Evolutionary conservation across 2,329 filamentous ascomycete species (phyloP).

Genomic region (Aspergillus piperis): DNA sequence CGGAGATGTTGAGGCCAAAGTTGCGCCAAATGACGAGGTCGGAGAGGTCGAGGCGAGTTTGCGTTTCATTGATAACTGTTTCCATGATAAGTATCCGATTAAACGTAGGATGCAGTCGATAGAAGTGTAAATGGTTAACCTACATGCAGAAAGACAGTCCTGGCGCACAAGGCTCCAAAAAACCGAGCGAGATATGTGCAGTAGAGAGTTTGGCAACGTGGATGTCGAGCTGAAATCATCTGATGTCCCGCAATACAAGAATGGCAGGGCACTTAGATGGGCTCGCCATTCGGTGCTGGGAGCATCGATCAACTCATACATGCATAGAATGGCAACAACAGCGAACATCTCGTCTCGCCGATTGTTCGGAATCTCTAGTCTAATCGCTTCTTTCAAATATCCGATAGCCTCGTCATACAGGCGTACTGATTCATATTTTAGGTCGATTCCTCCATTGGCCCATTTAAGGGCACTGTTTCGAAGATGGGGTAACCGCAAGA

Average conservation of each 20-base stretch:
- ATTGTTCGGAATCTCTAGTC: constrained; percentile 7
- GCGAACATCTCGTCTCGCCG: constrained; percentile 21
- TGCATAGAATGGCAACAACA: constrained; percentile 21
- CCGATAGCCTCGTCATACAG: constrained; percentile 22
- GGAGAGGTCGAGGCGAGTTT: constrained; percentile 18
- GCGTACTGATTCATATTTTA: constrained; percentile 20
- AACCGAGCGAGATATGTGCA: constrained; percentile 11
- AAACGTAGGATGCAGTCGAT: too few species aligned
- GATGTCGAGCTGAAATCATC: background rate
- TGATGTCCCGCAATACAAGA: background rate
- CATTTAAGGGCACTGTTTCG: background rate
- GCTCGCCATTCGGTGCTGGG: constrained; percentile 20
- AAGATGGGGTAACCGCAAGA: constrained; percentile 5
- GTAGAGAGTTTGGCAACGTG: background rate
- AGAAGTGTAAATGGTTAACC: background rate
- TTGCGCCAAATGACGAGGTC: constrained; percentile 20
- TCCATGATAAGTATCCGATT: background rate
- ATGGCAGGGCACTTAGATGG: constrained; percentile 18
- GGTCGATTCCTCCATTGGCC: constrained; percentile 11
- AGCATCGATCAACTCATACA: constrained; percentile 21
- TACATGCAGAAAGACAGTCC: constrained; percentile 23
- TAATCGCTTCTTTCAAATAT: constrained; percentile 15
- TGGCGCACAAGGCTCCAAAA: constrained; percentile 24
- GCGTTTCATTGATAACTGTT: constrained; percentile 21
- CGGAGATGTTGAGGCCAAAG: constrained; percentile 12